A percentile compares a stretch with the other conserved stretches of the same genome.
Evolutionary conservation across 306 rosid species (phyloP).

Genomic region (Urtica urens): DNA sequence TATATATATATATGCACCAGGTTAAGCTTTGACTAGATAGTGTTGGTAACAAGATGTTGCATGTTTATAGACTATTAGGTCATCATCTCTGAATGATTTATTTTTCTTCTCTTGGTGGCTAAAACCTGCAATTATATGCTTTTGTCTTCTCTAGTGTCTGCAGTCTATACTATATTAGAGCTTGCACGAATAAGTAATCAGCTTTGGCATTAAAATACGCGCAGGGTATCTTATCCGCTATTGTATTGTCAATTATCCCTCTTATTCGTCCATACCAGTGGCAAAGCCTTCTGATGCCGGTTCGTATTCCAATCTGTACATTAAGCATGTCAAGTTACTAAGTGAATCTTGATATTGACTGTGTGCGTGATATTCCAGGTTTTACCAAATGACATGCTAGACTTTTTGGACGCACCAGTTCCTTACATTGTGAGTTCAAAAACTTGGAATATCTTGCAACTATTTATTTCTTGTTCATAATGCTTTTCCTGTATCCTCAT

Average conservation of each 20-base stretch:
- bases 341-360: slow-evolving; percentile 14
- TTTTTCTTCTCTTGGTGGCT: no score
- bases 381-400: slow-evolving; percentile 94
- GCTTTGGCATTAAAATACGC: slow-evolving; percentile 1
- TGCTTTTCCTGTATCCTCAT: slow-evolving; percentile 15
- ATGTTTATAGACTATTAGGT: no score
- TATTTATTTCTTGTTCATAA: slow-evolving; percentile 9
- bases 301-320: slow-evolving; percentile 23
- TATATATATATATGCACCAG: no score
- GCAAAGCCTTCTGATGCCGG: slow-evolving; percentile 99
- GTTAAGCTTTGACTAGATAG: no score
- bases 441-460: neutral
- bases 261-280: slow-evolving; percentile 90
- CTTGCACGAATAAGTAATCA: no score
- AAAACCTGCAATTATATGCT: no score
- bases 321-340: neutral
- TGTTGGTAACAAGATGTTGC: no score
- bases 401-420: slow-evolving; percentile 97
- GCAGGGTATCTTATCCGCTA: slow-evolving; percentile 89
- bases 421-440: slow-evolving; percentile 78
- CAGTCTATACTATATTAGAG: no score
- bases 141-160: no score
- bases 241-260: slow-evolving; percentile 78
- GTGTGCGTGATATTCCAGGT: slow-evolving; percentile 46
- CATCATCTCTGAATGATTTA: no score